Conservation (phyloP, 2,329 filamentous ascomycete species). For the Trichoderma semiorbis region DNA sequence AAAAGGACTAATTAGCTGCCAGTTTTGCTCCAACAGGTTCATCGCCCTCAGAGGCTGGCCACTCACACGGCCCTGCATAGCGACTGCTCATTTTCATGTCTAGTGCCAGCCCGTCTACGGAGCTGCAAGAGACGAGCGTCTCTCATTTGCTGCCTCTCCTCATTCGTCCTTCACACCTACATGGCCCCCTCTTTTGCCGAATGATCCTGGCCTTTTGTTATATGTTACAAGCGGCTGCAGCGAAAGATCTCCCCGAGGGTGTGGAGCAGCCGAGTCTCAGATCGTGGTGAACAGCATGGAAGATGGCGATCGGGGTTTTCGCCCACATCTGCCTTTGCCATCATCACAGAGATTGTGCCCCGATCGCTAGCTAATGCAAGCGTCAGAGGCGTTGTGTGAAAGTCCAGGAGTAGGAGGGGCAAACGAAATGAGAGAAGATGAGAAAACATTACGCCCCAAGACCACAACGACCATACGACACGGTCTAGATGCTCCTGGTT, state of each 20-base stretch:
- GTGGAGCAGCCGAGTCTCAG: slow-evolving; percentile 8
- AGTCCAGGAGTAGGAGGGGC: neutral
- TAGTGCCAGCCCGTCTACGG: neutral
- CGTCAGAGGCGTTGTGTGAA: neutral
- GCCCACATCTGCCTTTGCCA: neutral
- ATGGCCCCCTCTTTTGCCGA: neutral
- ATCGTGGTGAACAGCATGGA: neutral
- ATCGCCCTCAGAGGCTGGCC: neutral
- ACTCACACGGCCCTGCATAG: neutral
- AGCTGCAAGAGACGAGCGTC: neutral
- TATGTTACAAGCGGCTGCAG: slow-evolving; percentile 6
- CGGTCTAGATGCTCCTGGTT: neutral
- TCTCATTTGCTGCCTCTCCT: neutral
- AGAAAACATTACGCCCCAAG: neutral
- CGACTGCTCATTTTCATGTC: neutral
- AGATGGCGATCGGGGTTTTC: neutral
- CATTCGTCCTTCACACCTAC: neutral
- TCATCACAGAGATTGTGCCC: neutral
- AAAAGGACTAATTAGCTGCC: neutral
- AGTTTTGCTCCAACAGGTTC: neutral
- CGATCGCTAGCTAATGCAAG: neutral
- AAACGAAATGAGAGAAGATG: neutral
- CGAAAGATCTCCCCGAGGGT: slow-evolving; percentile 15
- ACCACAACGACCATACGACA: neutral
- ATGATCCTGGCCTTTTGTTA: neutral